phyloP scores from a whole-genome alignment of 2,329 filamentous ascomycete species.

The Xylaria sp. region DNA sequence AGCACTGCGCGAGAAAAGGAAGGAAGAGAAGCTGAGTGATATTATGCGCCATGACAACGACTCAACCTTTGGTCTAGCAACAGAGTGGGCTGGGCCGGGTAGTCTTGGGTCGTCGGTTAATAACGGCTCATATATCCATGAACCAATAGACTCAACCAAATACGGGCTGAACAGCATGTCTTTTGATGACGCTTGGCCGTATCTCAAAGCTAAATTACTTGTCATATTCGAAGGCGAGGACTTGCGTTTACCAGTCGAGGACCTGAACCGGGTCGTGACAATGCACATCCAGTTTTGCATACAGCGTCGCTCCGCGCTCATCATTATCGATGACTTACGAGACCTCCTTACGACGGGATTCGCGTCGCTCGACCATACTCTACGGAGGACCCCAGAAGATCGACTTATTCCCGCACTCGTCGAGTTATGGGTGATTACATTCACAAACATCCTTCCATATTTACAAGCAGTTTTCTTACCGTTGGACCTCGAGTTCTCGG shows the following conservation, averaged over 20 bases:
- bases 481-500: conserved; percentile 91
- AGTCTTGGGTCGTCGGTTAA: conserved; percentile 58
- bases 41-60: conserved; percentile 63
- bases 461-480: conserved; percentile 95
- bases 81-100: conserved; percentile 65
- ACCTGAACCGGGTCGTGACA: conserved; percentile 82
- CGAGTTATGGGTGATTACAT: conserved; percentile 93
- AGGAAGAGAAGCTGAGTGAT: conserved; percentile 69
- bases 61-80: conserved; percentile 53
- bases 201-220: conserved; percentile 78
- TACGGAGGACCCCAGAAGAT: conserved; percentile 83
- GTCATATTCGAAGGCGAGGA: conserved; percentile 86
- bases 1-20: conserved; percentile 82
- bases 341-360: conserved; percentile 86
- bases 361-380: conserved; percentile 82
- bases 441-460: conserved; percentile 89
- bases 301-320: conserved; percentile 74
- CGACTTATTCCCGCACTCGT: conserved; percentile 89
- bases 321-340: conserved; percentile 79
- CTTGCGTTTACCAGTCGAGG: conserved; percentile 80
- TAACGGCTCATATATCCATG: conserved; percentile 56
- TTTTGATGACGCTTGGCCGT: conserved; percentile 83
- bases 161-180: conserved; percentile 77
- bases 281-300: conserved; percentile 83
- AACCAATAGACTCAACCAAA: conserved; percentile 65